Conservation (phyloP, 179 eudicot genomes). For the Spinacia oleracea region DNA sequence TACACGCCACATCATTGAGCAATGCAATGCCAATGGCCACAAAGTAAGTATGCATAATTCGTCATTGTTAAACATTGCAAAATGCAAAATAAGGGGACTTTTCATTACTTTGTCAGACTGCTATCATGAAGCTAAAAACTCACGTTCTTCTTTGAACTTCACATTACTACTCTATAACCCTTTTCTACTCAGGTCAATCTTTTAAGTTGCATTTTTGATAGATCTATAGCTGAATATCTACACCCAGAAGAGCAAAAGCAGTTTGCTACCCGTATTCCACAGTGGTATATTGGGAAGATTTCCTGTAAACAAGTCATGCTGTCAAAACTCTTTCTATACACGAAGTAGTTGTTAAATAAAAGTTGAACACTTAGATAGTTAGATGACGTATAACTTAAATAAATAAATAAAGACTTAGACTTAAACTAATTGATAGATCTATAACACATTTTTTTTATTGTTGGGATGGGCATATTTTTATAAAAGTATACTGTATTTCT, state of each 20-base stretch:
- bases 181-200: not conserved
- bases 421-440: too few species aligned
- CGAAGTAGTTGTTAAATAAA: too few species aligned
- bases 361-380: too few species aligned
- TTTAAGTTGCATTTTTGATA: not conserved
- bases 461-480: too few species aligned
- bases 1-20: constrained; percentile 94
- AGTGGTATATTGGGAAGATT: not conserved
- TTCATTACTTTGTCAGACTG: not conserved
- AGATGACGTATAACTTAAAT: too few species aligned
- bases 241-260: not conserved
- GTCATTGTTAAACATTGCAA: not conserved
- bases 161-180: not conserved
- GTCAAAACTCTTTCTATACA: too few species aligned
- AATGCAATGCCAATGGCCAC: constrained; percentile 94
- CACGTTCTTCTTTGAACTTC: not conserved
- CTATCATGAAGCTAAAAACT: not conserved
- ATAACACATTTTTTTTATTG: too few species aligned
- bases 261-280: not conserved
- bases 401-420: too few species aligned
- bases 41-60: constrained; percentile 48
- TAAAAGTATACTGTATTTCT: too few species aligned
- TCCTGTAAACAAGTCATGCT: too few species aligned
- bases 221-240: not conserved
- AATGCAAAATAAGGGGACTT: not conserved